These are phyloP conservation scores for Solanum gandarillasii DNA, from an alignment of 257 asterid species.

Conservation along the genomic window DNA sequence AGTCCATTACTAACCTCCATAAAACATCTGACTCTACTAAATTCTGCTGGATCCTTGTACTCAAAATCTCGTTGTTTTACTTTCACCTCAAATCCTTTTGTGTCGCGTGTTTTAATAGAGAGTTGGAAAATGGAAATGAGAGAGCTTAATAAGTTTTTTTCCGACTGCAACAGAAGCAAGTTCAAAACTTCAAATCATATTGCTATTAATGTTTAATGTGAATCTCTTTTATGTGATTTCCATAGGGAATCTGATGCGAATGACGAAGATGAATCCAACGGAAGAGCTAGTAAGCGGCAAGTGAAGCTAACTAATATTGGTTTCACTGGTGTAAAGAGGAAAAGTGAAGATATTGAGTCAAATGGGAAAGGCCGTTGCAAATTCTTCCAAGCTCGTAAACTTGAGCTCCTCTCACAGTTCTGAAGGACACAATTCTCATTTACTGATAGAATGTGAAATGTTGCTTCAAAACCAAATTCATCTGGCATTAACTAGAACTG, in stretches of 20 bases:
- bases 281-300: constrained; percentile 48
- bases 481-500: neutral
- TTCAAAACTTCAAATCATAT: neutral
- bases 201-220: neutral
- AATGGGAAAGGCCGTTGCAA: constrained; percentile 82
- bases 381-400: constrained; percentile 90
- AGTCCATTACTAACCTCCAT: constrained; percentile 4
- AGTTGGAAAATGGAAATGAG: neutral
- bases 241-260: constrained; percentile 66
- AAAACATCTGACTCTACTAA: neutral
- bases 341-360: constrained; percentile 76
- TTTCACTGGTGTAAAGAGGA: constrained; percentile 44
- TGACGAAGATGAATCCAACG: constrained; percentile 43
- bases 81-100: neutral
- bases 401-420: constrained; percentile 60
- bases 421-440: constrained; percentile 8
- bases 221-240: neutral
- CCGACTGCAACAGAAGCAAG: neutral
- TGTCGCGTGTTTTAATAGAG: neutral
- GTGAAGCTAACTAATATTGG: constrained; percentile 59
- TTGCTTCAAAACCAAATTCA: neutral
- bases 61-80: neutral
- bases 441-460: neutral
- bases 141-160: neutral
- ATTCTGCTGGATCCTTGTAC: neutral